Base-by-base conservation (phyloP, 2,329 filamentous ascomycete genomes). In the Alternaria metachromatica region DNA sequence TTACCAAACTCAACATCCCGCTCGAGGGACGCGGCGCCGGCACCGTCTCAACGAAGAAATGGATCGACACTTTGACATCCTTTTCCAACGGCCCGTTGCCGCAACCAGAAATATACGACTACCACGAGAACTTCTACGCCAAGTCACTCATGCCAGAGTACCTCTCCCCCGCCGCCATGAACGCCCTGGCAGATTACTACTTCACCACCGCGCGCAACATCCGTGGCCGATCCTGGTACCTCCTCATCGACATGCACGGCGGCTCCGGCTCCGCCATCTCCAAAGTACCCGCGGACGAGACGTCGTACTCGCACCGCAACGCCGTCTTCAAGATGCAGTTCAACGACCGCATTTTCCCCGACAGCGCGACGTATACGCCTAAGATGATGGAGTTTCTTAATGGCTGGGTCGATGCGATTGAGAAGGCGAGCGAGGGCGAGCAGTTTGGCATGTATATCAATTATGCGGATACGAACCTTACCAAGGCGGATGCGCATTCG, bases 381-480 rank as follows among this genome's bases (percentile, higher is more conserved):
- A 64, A 75, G 58, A 79, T 77, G 55, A 76, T 80, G 49, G 45
- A 58, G 8, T 80, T 82, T 51, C 44, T 83, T 21, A 75, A 82
- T 28, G 75, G 76, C 50, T 83, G 81, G 76, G 76, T 81, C 25
- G 73, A 78, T 15, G 72, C 69, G 8, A 69, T 80, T 55, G 72
- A 61, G 12, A 62, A 72, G 49, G 72, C 72, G 21, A 72, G 64
- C 8, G 59, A 64, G 1, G 64, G 54, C 2, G 59, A 56, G 28
- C 68, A 79, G 28, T 82, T 79, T 75, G 82, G 82, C 20, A 82
- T 82, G 76, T 87, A 86, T 68, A 81, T 82, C 69, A 86, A 86
- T 73, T 86, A 86, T 65, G 81, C 82, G 18, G 84, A 86, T 72
- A 78, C 83, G 9, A 80, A 76, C 43, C 72, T 86, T 67, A 78